phyloP scores from a whole-genome alignment of 768 basidiomycete species.

The Calvatia gigantea region DNA sequence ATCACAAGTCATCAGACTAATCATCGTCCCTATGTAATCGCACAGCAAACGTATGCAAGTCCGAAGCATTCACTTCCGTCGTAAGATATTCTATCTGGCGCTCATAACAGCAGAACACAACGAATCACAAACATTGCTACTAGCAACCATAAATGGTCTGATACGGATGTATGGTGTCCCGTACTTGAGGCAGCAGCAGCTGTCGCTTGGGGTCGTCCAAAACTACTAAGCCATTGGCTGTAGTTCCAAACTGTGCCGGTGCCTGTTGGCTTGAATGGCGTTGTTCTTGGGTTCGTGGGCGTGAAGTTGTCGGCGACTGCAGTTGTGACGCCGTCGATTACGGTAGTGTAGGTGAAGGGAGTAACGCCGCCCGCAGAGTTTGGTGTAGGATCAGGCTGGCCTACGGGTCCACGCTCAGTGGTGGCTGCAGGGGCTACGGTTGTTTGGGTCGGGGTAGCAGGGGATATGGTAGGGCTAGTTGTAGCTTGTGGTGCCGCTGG shows the following conservation, averaged over 20 bases:
- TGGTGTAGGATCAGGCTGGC: conserved; percentile 40
- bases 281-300: conserved; percentile 34
- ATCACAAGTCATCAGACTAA: background rate
- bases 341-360: conserved; percentile 49
- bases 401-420: conserved; percentile 48
- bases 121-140: background rate
- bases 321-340: conserved; percentile 32
- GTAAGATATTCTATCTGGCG: background rate
- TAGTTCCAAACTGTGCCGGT: conserved; percentile 29
- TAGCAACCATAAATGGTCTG: background rate
- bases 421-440: background rate
- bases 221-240: conserved; percentile 9
- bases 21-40: background rate
- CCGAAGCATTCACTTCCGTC: background rate
- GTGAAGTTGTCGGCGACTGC: conserved; percentile 34
- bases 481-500: conserved; percentile 21
- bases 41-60: background rate
- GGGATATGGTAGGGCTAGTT: conserved; percentile 17
- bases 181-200: background rate
- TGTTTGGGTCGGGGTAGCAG: conserved; percentile 17
- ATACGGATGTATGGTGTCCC: background rate
- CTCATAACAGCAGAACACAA: background rate
- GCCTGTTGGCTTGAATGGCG: conserved; percentile 17
- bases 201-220: conserved; percentile 8
- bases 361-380: conserved; percentile 42